phyloP scores from a whole-genome alignment of 495 filamentous ascomycete genomes.

The Chaetomium cochliodes region DNA sequence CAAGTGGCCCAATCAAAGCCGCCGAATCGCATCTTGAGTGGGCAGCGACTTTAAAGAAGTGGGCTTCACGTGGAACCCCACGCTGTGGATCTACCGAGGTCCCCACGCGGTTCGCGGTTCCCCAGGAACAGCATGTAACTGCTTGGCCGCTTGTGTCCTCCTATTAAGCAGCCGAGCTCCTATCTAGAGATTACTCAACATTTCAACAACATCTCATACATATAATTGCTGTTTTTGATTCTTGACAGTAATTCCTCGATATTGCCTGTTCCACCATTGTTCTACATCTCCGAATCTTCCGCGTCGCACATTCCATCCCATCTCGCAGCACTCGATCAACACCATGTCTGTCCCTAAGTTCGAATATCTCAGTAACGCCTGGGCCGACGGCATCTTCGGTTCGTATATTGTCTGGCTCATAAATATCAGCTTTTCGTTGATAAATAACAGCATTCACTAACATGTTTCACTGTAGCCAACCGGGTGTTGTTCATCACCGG shows the following conservation, averaged over 20 bases:
- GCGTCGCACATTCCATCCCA: neutral
- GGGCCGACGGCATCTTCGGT: conserved; percentile 87
- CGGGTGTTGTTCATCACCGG: conserved; percentile 96
- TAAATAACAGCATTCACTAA: neutral
- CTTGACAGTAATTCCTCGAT: neutral
- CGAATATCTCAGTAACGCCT: conserved; percentile 75
- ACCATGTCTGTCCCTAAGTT: conserved; percentile 66
- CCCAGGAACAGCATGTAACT: neutral
- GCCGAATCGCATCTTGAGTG: too few relatives aligned
- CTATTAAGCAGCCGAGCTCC: neutral
- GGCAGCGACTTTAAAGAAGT: too few relatives aligned
- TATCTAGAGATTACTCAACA: too few relatives aligned
- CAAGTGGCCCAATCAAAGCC: too few relatives aligned
- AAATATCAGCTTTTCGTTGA: neutral
- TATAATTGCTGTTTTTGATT: neutral
- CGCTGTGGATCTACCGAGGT: conserved; percentile 18
- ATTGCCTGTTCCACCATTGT: neutral
- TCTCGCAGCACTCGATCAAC: neutral
- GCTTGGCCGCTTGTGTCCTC: neutral
- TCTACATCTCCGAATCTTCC: neutral
- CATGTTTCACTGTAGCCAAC: conserved; percentile 54
- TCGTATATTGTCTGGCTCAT: conserved; percentile 16
- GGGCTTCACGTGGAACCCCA: too few relatives aligned
- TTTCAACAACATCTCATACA: too few relatives aligned
- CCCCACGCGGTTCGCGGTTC: too few relatives aligned